Conservation (phyloP, 768 basidiomycete genomes). For the Amanita molliuscula region DNA sequence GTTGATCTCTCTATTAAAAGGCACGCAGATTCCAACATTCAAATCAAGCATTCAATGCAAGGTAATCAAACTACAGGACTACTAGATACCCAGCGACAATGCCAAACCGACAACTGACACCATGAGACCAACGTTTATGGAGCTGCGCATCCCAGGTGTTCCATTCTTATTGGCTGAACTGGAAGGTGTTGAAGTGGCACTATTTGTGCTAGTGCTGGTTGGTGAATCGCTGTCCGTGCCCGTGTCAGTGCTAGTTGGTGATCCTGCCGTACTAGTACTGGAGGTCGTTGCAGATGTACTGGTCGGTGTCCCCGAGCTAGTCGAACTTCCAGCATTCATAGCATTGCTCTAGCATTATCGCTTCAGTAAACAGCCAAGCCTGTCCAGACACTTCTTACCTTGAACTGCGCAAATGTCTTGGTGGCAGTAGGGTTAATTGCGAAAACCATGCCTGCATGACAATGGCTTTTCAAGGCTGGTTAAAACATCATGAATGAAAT, state of each 20-base stretch:
- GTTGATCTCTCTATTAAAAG: neutral
- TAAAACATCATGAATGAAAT: neutral
- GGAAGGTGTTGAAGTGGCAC: neutral
- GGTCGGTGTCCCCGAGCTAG: neutral
- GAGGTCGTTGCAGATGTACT: neutral
- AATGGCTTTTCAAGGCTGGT: slow-evolving; percentile 15
- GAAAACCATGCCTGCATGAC: slow-evolving; percentile 30
- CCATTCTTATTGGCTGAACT: neutral
- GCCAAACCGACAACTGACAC: neutral
- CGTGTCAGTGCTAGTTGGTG: neutral
- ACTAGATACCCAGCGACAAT: neutral
- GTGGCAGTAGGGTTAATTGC: slow-evolving; percentile 25
- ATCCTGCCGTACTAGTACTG: neutral
- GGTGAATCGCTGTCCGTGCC: neutral
- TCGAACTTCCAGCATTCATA: neutral
- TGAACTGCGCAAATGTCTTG: slow-evolving; percentile 24
- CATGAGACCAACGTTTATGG: neutral
- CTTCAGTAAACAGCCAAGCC: neutral
- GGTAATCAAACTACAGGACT: neutral
- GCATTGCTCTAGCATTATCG: neutral
- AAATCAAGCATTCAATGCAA: neutral
- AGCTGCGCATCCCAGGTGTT: neutral
- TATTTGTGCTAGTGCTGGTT: neutral
- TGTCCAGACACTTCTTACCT: slow-evolving; percentile 7
- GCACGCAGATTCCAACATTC: neutral